phyloP scores from a whole-genome alignment of 495 filamentous ascomycete genomes.

The Pyrenopolyporus hunteri region DNA sequence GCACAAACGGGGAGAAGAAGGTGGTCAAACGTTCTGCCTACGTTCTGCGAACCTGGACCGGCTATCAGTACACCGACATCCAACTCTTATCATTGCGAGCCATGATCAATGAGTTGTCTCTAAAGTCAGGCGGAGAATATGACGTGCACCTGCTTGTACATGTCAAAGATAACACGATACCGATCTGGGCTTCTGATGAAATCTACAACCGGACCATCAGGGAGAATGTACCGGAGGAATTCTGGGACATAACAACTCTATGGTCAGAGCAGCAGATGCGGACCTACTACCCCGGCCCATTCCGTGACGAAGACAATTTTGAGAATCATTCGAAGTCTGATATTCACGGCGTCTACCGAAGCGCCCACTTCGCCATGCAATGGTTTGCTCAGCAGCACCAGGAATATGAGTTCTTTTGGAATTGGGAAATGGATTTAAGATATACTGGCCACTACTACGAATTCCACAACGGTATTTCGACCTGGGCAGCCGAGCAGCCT shows the following conservation, averaged over 20 bases:
- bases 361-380: constrained; percentile 54
- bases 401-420: constrained; percentile 67
- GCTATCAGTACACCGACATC: constrained; percentile 49
- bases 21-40: constrained; percentile 44
- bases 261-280: constrained; percentile 57
- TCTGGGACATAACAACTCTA: constrained; percentile 60
- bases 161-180: constrained; percentile 59
- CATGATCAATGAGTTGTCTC: constrained; percentile 60
- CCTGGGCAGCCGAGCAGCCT: constrained; percentile 60
- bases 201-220: constrained; percentile 56
- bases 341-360: constrained; percentile 45
- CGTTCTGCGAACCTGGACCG: constrained; percentile 51
- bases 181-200: constrained; percentile 58
- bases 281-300: constrained; percentile 49
- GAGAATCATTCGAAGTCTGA: constrained; percentile 53
- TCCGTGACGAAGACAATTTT: constrained; percentile 49
- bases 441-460: constrained; percentile 63
- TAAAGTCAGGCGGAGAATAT: constrained; percentile 63
- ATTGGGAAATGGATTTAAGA: constrained; percentile 66
- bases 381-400: constrained; percentile 63
- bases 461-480: constrained; percentile 53
- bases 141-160: constrained; percentile 65
- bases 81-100: constrained; percentile 58
- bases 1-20: constrained; percentile 32
- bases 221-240: constrained; percentile 60